These are phyloP conservation scores for Xylaria sp. DNA, from an alignment of 2,329 filamentous ascomycete genomes.

Conservation along the genomic window DNA sequence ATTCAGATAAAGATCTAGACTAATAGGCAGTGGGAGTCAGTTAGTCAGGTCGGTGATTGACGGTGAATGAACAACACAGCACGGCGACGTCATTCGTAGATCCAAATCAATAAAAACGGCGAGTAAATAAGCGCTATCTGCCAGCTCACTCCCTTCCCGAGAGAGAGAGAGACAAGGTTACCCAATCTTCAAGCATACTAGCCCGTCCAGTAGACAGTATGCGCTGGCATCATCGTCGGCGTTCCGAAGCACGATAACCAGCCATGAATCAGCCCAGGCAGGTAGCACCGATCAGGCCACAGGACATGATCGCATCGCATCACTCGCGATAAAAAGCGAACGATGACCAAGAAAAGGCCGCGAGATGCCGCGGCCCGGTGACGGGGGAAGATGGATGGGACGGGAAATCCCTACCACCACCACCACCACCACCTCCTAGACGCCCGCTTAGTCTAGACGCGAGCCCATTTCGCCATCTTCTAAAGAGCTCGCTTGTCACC, in stretches of 20 bases:
- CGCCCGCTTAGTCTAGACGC: neutral
- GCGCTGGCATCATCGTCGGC: slow-evolving; percentile 15
- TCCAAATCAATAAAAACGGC: neutral
- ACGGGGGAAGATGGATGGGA: neutral
- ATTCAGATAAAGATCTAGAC: too few species aligned
- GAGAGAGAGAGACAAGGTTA: too few species aligned
- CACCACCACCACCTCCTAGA: too few species aligned
- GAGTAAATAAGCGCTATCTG: slow-evolving; percentile 5
- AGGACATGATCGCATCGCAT: slow-evolving; percentile 15
- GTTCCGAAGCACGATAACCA: neutral
- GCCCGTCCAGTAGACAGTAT: neutral
- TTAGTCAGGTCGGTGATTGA: neutral
- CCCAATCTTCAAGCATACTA: neutral
- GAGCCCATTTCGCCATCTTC: slow-evolving; percentile 21
- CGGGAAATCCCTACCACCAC: neutral
- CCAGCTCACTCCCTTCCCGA: neutral
- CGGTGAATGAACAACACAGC: neutral
- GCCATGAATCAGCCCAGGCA: neutral
- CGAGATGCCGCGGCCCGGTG: slow-evolving; percentile 20
- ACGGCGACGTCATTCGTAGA: slow-evolving; percentile 10
- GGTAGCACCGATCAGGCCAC: slow-evolving; percentile 20
- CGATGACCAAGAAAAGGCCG: slow-evolving; percentile 1
- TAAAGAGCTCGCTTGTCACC: slow-evolving; percentile 4
- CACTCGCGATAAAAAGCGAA: slow-evolving; percentile 11
- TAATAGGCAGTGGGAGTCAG: too few species aligned